Percentiles rank a stretch among this genome's conserved stretches.
Evolutionary conservation across 148 eudicot genomes (phyloP).

Genomic region (Chenopodium suecicum): DNA sequence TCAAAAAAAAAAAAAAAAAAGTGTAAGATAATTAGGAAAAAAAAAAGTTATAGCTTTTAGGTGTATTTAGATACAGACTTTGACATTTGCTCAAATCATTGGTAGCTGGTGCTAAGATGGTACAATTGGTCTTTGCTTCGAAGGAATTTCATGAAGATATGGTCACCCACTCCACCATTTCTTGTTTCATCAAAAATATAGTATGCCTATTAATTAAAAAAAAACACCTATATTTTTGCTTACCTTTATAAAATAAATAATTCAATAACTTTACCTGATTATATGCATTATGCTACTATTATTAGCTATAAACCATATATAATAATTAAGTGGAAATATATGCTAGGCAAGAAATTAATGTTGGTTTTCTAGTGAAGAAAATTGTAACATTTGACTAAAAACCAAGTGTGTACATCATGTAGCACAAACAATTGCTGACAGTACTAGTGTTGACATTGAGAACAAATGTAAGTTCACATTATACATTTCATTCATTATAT

Average conservation of each 20-base stretch:
- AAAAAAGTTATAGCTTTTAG: neutral
- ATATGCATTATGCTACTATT: neutral
- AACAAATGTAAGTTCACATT: neutral
- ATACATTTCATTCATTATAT: neutral
- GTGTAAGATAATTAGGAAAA: neutral
- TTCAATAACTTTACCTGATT: too few relatives aligned
- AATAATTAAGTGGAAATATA: neutral
- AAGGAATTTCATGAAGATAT: conserved; percentile 23
- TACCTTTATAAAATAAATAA: too few relatives aligned
- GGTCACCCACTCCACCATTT: conserved; percentile 21
- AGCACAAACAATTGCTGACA: neutral
- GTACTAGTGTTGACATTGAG: neutral
- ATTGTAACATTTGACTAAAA: too few relatives aligned
- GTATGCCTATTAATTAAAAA: neutral
- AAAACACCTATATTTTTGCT: too few relatives aligned
- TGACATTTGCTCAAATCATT: conserved; percentile 9
- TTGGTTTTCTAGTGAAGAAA: neutral
- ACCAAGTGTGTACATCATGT: neutral
- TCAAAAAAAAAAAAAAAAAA: too few relatives aligned
- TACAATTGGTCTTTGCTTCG: neutral
- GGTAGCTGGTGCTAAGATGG: neutral
- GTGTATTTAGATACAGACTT: neutral
- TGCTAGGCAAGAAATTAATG: neutral
- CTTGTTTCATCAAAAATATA: conserved; percentile 2
- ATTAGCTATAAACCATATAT: neutral